A percentile compares a stretch with the other conserved stretches of the same genome.
phyloP scores from a whole-genome alignment of 345 rosid species.

The Erodium maritimum region DNA sequence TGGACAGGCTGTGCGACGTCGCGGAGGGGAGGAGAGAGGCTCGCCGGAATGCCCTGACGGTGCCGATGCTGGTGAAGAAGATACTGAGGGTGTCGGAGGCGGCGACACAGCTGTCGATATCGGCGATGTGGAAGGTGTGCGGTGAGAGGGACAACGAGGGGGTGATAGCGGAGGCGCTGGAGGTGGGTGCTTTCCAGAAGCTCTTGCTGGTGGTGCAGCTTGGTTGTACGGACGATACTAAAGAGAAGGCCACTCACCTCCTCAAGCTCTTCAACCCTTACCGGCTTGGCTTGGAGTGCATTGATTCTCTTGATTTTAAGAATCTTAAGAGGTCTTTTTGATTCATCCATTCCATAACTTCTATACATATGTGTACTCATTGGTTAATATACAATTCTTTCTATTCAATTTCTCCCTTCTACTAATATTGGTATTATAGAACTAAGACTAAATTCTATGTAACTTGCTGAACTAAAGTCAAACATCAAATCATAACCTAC shows the following conservation, averaged over 20 bases:
- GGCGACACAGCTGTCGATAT: slow-evolving; percentile 33
- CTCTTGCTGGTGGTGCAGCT: slow-evolving; percentile 40
- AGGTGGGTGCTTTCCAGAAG: slow-evolving; percentile 52
- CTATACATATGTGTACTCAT: too few species aligned
- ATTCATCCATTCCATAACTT: too few species aligned
- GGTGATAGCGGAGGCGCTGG: slow-evolving; percentile 28
- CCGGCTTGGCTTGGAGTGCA: slow-evolving; percentile 41
- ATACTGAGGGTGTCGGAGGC: slow-evolving; percentile 23
- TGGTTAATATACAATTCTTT: too few species aligned
- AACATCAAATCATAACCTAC: too few species aligned
- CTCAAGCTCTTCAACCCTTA: slow-evolving; percentile 50
- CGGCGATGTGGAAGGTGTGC: slow-evolving; percentile 31
- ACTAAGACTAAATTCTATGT: too few species aligned
- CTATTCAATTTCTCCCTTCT: too few species aligned
- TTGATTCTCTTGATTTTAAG: slow-evolving; percentile 49
- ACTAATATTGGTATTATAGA: too few species aligned
- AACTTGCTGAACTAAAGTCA: too few species aligned
- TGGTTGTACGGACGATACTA: slow-evolving; percentile 33
- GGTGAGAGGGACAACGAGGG: slow-evolving; percentile 12
- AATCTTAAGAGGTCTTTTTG: slow-evolving; percentile 46
- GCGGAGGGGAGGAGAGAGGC: slow-evolving; percentile 29
- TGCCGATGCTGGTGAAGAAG: slow-evolving; percentile 41
- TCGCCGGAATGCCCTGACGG: slow-evolving; percentile 21
- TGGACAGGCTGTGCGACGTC: slow-evolving; percentile 23
- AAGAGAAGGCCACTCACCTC: slow-evolving; percentile 46